Percentiles rank a stretch among this genome's conserved stretches.
These are phyloP conservation scores for Saccharomyces hybrid DNA, from an alignment of 1,139 yeast genomes.

Conservation along the genomic window DNA sequence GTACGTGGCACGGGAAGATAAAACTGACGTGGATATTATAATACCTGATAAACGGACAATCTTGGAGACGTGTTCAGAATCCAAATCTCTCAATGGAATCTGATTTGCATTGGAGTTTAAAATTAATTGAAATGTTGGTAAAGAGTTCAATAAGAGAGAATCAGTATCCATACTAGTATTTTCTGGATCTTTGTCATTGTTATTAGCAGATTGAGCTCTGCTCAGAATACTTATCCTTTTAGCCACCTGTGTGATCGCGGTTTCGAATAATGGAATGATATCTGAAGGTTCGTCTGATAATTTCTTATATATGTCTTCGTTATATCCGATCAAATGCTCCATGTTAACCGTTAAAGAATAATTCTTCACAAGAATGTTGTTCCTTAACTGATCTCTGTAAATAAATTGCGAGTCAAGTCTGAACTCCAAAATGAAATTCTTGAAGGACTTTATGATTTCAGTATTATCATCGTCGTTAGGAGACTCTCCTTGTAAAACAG, in stretches of 20 bases:
- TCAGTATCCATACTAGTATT: constrained; percentile 36
- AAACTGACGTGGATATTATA: constrained; percentile 82
- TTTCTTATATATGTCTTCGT: constrained; percentile 81
- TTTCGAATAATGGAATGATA: constrained; percentile 81
- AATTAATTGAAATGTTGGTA: constrained; percentile 80
- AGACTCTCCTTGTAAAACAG: constrained; percentile 77
- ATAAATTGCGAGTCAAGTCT: constrained; percentile 74
- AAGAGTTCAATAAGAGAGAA: constrained; percentile 40
- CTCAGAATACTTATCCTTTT: constrained; percentile 59
- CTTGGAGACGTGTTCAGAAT: constrained; percentile 81
- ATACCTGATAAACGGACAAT: constrained; percentile 91
- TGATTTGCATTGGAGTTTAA: constrained; percentile 66
- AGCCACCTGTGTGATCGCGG: constrained; percentile 86
- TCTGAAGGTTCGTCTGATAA: constrained; percentile 83
- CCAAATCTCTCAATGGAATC: constrained; percentile 70
- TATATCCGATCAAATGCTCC: constrained; percentile 79
- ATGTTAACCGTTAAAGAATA: constrained; percentile 69
- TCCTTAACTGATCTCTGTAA: constrained; percentile 88
- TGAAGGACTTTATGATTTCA: constrained; percentile 73
- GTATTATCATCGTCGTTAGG: constrained; percentile 52
- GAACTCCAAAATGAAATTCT: constrained; percentile 76
- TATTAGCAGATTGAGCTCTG: constrained; percentile 29
- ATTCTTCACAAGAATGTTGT: constrained; percentile 70
- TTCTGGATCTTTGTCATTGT: constrained; percentile 23
- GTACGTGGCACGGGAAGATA: constrained; percentile 79